These are phyloP conservation scores for Clonostachys rosea DNA, from an alignment of 2,329 filamentous ascomycete species.

Conservation along the genomic window DNA sequence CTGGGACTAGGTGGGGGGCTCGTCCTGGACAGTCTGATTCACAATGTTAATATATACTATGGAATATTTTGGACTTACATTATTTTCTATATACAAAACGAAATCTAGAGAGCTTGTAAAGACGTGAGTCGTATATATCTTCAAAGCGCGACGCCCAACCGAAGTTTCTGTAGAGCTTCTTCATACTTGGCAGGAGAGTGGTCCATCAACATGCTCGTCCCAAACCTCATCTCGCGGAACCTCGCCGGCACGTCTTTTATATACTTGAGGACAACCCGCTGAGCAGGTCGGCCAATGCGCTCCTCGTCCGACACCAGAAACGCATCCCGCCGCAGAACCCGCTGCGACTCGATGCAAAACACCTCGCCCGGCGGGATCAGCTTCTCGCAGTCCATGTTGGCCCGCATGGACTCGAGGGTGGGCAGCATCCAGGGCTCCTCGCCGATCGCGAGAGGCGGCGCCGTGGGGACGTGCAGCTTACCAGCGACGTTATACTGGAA, in stretches of 20 bases:
- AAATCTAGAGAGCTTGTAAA: too few relatives aligned
- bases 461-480: conserved; percentile 19
- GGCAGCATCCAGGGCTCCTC: conserved; percentile 66
- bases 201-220: conserved; percentile 69
- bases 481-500: conserved; percentile 58
- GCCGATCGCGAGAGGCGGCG: conserved; percentile 28
- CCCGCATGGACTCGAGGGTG: conserved; percentile 60
- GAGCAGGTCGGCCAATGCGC: conserved; percentile 60
- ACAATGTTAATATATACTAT: neutral
- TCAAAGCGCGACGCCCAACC: conserved; percentile 35
- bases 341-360: conserved; percentile 65
- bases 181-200: conserved; percentile 75
- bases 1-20: neutral
- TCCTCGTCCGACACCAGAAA: conserved; percentile 44
- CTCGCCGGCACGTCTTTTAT: conserved; percentile 65
- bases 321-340: conserved; percentile 62
- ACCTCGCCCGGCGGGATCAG: conserved; percentile 73
- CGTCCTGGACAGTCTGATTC: neutral
- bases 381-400: conserved; percentile 64
- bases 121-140: neutral
- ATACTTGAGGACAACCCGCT: conserved; percentile 65
- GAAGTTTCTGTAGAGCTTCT: conserved; percentile 58
- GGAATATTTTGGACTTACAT: neutral
- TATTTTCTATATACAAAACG: neutral
- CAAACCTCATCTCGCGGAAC: conserved; percentile 69